phyloP scores from a whole-genome alignment of 371 early-diverging fungal species.

The Mortierella polycephala region DNA sequence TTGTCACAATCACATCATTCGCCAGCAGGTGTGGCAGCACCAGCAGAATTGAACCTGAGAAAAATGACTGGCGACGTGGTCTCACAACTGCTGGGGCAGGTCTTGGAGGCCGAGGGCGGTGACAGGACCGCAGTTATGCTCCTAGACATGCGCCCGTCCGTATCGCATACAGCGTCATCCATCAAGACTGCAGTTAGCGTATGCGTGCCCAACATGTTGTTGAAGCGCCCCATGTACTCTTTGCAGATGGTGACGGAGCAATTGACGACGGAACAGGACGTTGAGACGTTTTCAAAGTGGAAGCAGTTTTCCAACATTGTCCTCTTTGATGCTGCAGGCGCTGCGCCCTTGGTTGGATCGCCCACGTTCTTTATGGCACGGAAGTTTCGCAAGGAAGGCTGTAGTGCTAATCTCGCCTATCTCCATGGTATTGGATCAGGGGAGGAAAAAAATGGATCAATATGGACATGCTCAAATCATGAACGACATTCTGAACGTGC shows the following conservation, averaged over 20 bases:
- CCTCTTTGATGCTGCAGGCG: slow-evolving; percentile 65
- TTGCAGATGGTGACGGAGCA: slow-evolving; percentile 65
- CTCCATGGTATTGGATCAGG: slow-evolving; percentile 55
- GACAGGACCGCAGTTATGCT: slow-evolving; percentile 49
- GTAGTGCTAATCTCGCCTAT: slow-evolving; percentile 60
- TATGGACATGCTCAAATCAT: not conserved
- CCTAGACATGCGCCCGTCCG: slow-evolving; percentile 68
- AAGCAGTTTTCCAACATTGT: slow-evolving; percentile 59
- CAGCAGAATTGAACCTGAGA: slow-evolving; percentile 27
- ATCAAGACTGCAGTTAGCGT: slow-evolving; percentile 64
- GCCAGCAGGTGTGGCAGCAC: slow-evolving; percentile 12
- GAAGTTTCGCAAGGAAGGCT: slow-evolving; percentile 56
- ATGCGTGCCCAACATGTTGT: slow-evolving; percentile 67
- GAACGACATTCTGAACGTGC: not conserved
- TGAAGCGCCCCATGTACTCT: slow-evolving; percentile 64
- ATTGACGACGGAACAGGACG: slow-evolving; percentile 62
- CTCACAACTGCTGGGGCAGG: slow-evolving; percentile 24
- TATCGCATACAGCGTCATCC: slow-evolving; percentile 60
- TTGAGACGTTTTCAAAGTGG: slow-evolving; percentile 60
- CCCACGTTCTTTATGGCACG: slow-evolving; percentile 58
- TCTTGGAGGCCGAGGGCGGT: slow-evolving; percentile 7
- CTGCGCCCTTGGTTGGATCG: slow-evolving; percentile 56
- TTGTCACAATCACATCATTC: slow-evolving; percentile 22
- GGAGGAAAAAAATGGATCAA: not conserved
- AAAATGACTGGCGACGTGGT: slow-evolving; percentile 16